Evolutionary conservation across 106 monocot genomes (phyloP).

Genomic region (Iris macrosiphon): DNA sequence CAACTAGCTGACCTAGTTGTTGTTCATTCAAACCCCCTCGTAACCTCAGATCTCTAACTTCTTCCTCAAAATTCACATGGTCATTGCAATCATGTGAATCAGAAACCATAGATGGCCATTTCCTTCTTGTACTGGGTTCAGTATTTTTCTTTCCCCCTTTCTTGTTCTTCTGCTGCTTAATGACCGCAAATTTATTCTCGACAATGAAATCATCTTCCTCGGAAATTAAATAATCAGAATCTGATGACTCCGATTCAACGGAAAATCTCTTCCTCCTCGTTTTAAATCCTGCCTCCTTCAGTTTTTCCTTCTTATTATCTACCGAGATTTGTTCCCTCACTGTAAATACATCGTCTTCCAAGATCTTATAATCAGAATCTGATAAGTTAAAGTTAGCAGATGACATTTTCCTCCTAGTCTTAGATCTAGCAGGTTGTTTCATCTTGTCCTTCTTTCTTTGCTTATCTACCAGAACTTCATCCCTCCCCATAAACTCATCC

Average conservation of each 20-base stretch:
- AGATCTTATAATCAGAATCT: conserved; percentile 18
- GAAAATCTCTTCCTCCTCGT: conserved; percentile 40
- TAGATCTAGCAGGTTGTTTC: neutral
- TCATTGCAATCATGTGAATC: conserved; percentile 31
- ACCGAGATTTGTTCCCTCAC: conserved; percentile 27
- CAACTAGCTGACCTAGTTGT: conserved; percentile 6
- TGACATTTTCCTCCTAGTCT: neutral
- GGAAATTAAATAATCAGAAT: conserved; percentile 44
- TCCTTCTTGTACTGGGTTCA: neutral
- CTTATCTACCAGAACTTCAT: no score
- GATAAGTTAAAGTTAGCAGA: neutral
- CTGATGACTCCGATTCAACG: conserved; percentile 38
- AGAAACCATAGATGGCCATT: conserved; percentile 23
- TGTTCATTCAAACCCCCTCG: conserved; percentile 2
- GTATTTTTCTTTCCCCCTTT: conserved; percentile 16
- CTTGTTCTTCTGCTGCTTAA: conserved; percentile 9
- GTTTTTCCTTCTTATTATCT: conserved; percentile 2
- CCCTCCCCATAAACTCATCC: no score
- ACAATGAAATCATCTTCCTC: conserved; percentile 11
- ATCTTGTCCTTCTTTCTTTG: conserved; percentile 3
- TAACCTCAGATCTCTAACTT: conserved; percentile 26
- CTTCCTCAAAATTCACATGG: conserved; percentile 27
- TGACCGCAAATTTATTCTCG: neutral
- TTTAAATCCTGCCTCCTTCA: neutral
- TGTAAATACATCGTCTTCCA: conserved; percentile 31